Evolutionary conservation across 768 basidiomycete species (phyloP).

Genomic region (Russula compacta): DNA sequence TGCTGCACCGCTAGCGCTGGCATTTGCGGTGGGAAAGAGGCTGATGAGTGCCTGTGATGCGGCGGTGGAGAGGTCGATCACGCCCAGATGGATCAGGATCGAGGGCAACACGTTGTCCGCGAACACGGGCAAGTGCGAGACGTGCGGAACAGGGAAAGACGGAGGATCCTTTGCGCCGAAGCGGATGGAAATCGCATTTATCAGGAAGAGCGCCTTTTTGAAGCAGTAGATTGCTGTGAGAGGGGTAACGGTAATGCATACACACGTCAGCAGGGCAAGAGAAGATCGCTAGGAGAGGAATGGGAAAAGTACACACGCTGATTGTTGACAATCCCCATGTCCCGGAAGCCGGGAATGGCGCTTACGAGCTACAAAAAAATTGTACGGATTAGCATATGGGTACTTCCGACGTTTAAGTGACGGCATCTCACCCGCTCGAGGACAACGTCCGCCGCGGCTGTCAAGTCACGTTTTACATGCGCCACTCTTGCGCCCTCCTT

Average conservation of each 20-base stretch:
- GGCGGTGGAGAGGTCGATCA: conserved; percentile 53
- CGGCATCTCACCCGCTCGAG: conserved; percentile 47
- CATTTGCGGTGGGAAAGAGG: conserved; percentile 37
- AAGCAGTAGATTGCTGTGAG: conserved; percentile 71
- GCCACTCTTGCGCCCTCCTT: conserved; percentile 38
- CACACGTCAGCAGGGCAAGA: background rate
- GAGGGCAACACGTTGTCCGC: conserved; percentile 80
- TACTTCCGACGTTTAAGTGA: background rate
- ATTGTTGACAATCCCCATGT: conserved; percentile 60
- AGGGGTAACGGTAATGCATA: background rate
- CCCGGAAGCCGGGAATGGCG: conserved; percentile 74
- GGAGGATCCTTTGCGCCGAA: conserved; percentile 48
- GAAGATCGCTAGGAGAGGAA: background rate
- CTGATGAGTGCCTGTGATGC: conserved; percentile 28
- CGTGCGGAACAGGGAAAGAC: conserved; percentile 56
- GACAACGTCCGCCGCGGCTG: conserved; percentile 44
- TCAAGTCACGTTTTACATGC: conserved; percentile 25
- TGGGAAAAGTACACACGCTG: conserved; percentile 38
- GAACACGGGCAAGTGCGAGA: conserved; percentile 53
- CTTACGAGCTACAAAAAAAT: conserved; percentile 48
- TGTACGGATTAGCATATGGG: conserved; percentile 16
- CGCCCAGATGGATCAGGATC: conserved; percentile 66
- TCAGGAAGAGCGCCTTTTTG: conserved; percentile 81
- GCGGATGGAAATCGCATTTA: conserved; percentile 58
- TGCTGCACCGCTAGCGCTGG: too few species aligned